Percentiles rank a stretch among this genome's conserved stretches.
These are phyloP conservation scores for Ophiognomonia clavigignenti-juglandacearum DNA, from an alignment of 2,329 filamentous ascomycete genomes.

Conservation along the genomic window DNA sequence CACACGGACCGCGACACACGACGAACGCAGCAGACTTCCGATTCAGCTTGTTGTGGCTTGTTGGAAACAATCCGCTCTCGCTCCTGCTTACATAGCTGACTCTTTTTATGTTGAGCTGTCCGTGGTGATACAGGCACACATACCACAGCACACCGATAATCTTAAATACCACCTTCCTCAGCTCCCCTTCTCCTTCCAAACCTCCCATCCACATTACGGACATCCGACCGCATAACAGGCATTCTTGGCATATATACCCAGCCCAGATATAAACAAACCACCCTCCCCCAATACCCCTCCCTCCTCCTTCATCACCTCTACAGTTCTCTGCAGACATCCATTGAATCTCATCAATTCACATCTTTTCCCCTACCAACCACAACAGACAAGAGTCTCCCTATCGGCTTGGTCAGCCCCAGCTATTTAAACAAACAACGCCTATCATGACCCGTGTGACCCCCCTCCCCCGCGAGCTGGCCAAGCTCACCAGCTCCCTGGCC, in stretches of 20 bases:
- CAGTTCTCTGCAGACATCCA: neutral
- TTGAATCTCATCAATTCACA: no score
- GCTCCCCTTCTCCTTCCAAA: neutral
- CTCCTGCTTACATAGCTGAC: no score
- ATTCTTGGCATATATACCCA: no score
- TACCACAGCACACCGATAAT: neutral
- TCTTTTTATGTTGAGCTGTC: no score
- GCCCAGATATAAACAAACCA: neutral
- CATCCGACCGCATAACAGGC: neutral
- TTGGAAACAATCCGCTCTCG: no score
- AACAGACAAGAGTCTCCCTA: neutral
- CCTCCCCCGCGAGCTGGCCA: constrained; percentile 33
- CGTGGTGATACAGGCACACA: no score
- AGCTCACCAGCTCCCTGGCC: constrained; percentile 41
- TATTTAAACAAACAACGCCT: neutral
- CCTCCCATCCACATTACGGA: neutral
- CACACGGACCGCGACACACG: neutral
- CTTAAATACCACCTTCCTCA: constrained; percentile 5
- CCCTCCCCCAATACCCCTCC: neutral
- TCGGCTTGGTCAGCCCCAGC: neutral
- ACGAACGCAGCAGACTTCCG: neutral
- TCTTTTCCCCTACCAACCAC: no score
- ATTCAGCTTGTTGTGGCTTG: neutral
- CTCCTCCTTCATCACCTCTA: constrained; percentile 1
- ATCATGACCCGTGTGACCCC: constrained; percentile 47